Evolutionary conservation across 345 rosid genomes (phyloP), one percentile per base, ranked within the genome.

Genomic region (Adansonia digitata): DNA sequence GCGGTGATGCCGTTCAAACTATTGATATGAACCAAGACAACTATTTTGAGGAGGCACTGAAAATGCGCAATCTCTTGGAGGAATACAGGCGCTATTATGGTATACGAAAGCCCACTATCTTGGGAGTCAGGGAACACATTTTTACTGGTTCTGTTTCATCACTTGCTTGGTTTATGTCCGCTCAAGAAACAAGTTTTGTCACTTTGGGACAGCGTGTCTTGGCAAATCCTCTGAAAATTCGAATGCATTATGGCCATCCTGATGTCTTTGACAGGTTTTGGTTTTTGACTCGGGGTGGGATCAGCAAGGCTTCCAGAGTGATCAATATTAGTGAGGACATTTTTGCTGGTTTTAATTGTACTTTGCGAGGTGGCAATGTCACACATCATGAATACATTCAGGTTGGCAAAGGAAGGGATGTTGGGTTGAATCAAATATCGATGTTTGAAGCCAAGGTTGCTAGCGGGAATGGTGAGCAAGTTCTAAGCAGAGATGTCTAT

Each of bases 361-460:
- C 99, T 49, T 84, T 95, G 80, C 83, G 99, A 79, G 97, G 99
- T 69, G 99, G 99, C 76, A 95, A 91, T 83, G 91, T 93, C 74
- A 95, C 99, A 2, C 99, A 95, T 77, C 99, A 95, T 73, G 99
- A 95, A 73, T 95, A 95, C 80, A 87, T 95, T 77, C 99, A 95
- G 80, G 96, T 92, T 62, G 99, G 99, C 37, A 95, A 95, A 81
- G 99, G 99, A 78, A 91, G 99, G 85, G 99, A 95, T 88, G 99
- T 95, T 72, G 99, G 99, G 37, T 72, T 95, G 74, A 95, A 95
- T 83, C 99, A 95, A 81, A 82, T 95, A 52, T 91, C 99, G 46
- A 95, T 95, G 99, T 95, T 95, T 78, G 98, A 95, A 80, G 99
- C 94, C 67, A 95, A 95, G 87, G 98, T 95, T 80, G 94, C 99